Evolutionary conservation across 208 protist genomes (phyloP).

Genomic region (Crithidia sp.): DNA sequence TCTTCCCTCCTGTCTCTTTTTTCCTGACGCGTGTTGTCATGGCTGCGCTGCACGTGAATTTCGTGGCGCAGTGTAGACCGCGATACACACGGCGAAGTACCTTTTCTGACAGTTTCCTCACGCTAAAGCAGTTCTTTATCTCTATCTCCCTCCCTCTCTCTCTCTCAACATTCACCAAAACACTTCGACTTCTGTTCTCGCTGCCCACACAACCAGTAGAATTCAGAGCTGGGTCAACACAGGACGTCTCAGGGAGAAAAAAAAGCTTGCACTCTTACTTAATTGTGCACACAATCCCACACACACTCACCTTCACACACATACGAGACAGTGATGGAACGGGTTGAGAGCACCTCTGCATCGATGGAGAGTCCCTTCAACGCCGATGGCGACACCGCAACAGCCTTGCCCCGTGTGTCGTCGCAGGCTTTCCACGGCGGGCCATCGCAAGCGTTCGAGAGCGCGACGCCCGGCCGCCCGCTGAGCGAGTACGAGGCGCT

Average conservation of each 20-base stretch:
- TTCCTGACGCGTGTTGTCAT: too few species aligned
- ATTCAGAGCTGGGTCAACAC: too few species aligned
- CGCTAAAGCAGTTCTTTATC: too few species aligned
- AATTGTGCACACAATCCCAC: background rate
- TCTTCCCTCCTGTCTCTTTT: too few species aligned
- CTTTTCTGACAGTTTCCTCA: too few species aligned
- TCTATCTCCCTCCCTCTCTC: too few species aligned
- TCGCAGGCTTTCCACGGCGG: background rate
- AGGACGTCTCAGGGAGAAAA: background rate
- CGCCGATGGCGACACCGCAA: background rate
- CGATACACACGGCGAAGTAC: too few species aligned
- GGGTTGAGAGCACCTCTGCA: background rate
- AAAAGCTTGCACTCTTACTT: background rate
- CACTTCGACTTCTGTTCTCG: too few species aligned
- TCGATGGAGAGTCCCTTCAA: background rate
- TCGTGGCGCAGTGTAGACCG: too few species aligned
- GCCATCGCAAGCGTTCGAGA: background rate
- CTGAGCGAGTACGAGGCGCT: constrained; percentile 29
- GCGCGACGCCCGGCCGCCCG: background rate
- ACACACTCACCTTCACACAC: background rate
- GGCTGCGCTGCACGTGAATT: too few species aligned
- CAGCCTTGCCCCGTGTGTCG: background rate
- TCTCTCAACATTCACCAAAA: too few species aligned
- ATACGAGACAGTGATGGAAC: background rate
- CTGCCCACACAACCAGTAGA: too few species aligned